A percentile compares a stretch with the other conserved stretches of the same genome.
phyloP scores from a whole-genome alignment of 2,329 filamentous ascomycete genomes.

The Pestalotiopsis sp. region DNA sequence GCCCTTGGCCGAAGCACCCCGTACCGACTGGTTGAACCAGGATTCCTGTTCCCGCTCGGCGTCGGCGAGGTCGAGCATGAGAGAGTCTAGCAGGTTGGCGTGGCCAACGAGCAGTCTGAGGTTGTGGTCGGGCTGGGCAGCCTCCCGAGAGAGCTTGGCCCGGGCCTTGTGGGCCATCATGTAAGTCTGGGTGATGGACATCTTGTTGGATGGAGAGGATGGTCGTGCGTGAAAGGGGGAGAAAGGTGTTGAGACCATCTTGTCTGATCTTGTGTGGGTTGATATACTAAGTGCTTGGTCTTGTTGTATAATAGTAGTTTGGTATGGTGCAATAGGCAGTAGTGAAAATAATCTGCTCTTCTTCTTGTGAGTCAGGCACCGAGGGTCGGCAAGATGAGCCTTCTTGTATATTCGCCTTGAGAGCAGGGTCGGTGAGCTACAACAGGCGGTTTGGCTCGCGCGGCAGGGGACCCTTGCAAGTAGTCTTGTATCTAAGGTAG shows the following conservation, averaged over 20 bases:
- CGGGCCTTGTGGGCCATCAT: conserved; percentile 96
- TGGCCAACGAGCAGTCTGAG: conserved; percentile 94
- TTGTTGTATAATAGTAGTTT: conserved; percentile 15
- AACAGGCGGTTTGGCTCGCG: neutral
- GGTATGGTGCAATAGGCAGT: conserved; percentile 29
- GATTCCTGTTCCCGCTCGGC: conserved; percentile 94
- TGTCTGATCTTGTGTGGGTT: conserved; percentile 21
- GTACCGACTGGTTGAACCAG: conserved; percentile 97
- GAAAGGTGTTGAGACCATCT: conserved; percentile 35
- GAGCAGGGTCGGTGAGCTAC: conserved; percentile 20
- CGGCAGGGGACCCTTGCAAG: neutral
- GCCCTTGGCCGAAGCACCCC: conserved; percentile 60
- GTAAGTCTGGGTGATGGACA: conserved; percentile 98
- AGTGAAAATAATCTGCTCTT: conserved; percentile 19
- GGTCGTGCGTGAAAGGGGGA: conserved; percentile 30
- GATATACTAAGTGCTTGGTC: conserved; percentile 12
- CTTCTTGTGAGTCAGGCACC: conserved; percentile 36
- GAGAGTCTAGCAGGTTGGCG: conserved; percentile 93
- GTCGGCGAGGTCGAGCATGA: conserved; percentile 90
- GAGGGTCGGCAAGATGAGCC: conserved; percentile 28
- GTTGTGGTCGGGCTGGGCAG: conserved; percentile 88
- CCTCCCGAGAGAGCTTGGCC: conserved; percentile 92
- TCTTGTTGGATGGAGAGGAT: conserved; percentile 67
- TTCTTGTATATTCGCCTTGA: conserved; percentile 30
- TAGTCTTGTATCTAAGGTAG: neutral